phyloP scores from a whole-genome alignment of 345 rosid genomes.

The Linum tenue region DNA sequence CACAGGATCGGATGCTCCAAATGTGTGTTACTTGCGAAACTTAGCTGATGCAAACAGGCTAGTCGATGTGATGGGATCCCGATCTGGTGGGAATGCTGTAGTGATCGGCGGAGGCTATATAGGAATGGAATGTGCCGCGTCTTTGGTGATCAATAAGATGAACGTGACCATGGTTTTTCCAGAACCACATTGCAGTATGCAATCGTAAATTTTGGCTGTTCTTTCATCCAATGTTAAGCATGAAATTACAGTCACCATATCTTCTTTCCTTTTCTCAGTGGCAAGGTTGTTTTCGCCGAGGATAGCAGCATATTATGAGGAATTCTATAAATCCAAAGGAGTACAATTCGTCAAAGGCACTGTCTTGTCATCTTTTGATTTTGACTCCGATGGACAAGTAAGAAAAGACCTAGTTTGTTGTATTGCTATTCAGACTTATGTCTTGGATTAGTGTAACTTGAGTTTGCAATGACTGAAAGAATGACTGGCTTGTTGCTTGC shows the following conservation, averaged over 20 bases:
- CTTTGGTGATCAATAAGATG: slow-evolving; percentile 80
- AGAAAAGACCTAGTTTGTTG: not conserved
- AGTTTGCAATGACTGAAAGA: not conserved
- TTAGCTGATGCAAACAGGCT: slow-evolving; percentile 80
- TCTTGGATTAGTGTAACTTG: no score
- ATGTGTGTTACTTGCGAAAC: slow-evolving; percentile 84
- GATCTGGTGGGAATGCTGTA: slow-evolving; percentile 66
- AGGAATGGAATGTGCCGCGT: slow-evolving; percentile 98
- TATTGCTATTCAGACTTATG: not conserved
- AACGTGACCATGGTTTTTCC: slow-evolving; percentile 98
- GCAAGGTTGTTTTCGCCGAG: slow-evolving; percentile 85
- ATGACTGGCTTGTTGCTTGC: not conserved
- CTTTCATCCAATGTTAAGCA: not conserved
- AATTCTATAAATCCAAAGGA: slow-evolving; percentile 64
- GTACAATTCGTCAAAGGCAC: slow-evolving; percentile 83
- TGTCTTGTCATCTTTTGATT: slow-evolving; percentile 61
- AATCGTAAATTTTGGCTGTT: not conserved
- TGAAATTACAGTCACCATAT: not conserved
- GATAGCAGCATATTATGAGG: slow-evolving; percentile 71
- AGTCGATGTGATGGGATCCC: slow-evolving; percentile 53
- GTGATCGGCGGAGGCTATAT: slow-evolving; percentile 97
- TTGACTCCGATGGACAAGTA: slow-evolving; percentile 65
- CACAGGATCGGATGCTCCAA: slow-evolving; percentile 74
- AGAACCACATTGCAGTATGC: slow-evolving; percentile 89
- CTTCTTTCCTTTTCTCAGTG: slow-evolving; percentile 41